Evolutionary conservation across 306 rosid species (phyloP).

Genomic region (Fragaria ananassa): DNA sequence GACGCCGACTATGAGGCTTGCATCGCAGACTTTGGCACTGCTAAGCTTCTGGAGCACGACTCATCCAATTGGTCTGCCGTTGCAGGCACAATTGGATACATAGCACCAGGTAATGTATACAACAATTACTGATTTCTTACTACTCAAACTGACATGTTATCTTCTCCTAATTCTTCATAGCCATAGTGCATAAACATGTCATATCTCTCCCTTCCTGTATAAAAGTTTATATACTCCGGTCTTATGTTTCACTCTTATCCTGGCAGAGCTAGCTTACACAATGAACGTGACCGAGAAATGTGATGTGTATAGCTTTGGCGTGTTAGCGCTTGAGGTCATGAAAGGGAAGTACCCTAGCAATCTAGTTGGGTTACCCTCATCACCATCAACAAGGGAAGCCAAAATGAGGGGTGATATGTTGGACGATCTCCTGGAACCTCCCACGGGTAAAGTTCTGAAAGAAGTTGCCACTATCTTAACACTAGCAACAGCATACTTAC

Average conservation of each 20-base stretch:
- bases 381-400: not conserved
- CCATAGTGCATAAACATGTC: not conserved
- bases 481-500: conserved; percentile 25
- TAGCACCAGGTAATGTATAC: conserved; percentile 34
- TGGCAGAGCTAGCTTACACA: conserved; percentile 37
- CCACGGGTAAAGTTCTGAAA: conserved; percentile 8
- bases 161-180: not conserved
- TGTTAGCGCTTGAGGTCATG: conserved; percentile 24
- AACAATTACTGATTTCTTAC: not conserved
- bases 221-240: not conserved
- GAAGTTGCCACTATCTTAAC: conserved; percentile 13
- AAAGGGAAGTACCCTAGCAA: conserved; percentile 30
- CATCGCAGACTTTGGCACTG: conserved; percentile 29
- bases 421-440: conserved; percentile 29
- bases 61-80: conserved; percentile 25
- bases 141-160: not conserved
- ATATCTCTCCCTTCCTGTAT: not conserved
- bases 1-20: conserved; percentile 11
- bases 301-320: conserved; percentile 35
- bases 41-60: conserved; percentile 16
- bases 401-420: conserved; percentile 8
- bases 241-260: not conserved
- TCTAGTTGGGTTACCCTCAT: conserved; percentile 9
- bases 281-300: conserved; percentile 28
- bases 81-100: conserved; percentile 37